Base-by-base conservation (phyloP, 495 filamentous ascomycete species). In the Monascus purpureus region DNA sequence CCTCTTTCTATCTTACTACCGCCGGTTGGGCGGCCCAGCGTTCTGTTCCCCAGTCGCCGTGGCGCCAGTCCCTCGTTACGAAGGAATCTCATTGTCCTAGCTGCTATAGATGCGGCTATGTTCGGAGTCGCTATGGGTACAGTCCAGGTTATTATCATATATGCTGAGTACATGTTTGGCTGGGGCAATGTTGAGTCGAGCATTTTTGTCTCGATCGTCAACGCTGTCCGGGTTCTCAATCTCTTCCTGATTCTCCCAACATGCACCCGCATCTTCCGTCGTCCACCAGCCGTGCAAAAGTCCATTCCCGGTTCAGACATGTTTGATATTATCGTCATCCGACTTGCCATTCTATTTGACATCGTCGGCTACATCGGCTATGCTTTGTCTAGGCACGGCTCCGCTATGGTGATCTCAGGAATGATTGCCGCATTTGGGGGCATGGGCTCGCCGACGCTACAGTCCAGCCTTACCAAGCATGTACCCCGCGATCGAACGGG, bases 401-500 rank as follows among this genome's bases (percentile, higher is more conserved):
- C 50, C 0, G 29, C 79, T 2, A 70, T 79, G 52, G 69, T 82
- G 6, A 24, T 75, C 3, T 80, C 75, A 8, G 90, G 82, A 29
- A 59, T 75, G 13, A 42, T 81, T 13, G 77, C 82, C 2, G 65
- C 82, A 0, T 55, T 93, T 23, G 90, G 88, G 8, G 85, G 88
- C 2, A 74, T 95, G 31, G 88, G 74, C 0, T 76, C 74, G 4
- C 87, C 90, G 2, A 88, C 80, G 0, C 54, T 94, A 30, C 82
- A 92, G 43, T 73, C 77, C 0, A 67, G 81, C 0, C 55, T 95
- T 12, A 95, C 83, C 32, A 95, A 95, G 47, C 90, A 95, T 49
- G 77, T 95, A 0, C 82, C 87, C 3, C 66, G 70, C 6, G 79
- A 88, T 40, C 68, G 70, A 17, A 77, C 82, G 1, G 90, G 90